A percentile compares a stretch with the other conserved stretches of the same genome.
Conservation (phyloP, 2,329 filamentous ascomycete species). For the Cordyceps javanica region DNA sequence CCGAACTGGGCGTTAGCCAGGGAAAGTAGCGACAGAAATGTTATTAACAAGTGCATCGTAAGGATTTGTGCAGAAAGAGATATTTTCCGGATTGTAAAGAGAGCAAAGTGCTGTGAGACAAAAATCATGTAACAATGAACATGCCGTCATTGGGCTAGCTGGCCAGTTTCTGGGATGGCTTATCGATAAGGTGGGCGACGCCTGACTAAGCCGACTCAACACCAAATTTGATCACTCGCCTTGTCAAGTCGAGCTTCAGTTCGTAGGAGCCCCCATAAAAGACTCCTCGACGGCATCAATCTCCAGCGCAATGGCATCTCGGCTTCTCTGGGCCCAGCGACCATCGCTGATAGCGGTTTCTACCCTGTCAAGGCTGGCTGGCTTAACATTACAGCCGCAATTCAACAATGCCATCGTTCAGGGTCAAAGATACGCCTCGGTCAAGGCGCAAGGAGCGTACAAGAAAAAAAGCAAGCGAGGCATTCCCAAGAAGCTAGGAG, state of each 20-base stretch:
- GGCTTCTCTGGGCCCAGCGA: conserved; percentile 41
- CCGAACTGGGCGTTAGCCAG: conserved; percentile 72
- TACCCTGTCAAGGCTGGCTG: conserved; percentile 20
- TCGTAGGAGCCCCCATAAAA: conserved; percentile 26
- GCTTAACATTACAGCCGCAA: conserved; percentile 22
- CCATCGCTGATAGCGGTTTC: conserved; percentile 36
- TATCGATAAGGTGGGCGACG: conserved; percentile 18
- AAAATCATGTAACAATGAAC: background rate
- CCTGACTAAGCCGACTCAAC: conserved; percentile 13
- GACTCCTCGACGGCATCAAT: conserved; percentile 24
- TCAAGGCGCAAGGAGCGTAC: conserved; percentile 61
- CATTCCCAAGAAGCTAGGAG: conserved; percentile 77
- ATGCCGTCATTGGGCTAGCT: conserved; percentile 14
- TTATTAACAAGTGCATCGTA: conserved; percentile 23
- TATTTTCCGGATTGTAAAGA: conserved; percentile 24
- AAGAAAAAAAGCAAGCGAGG: conserved; percentile 57
- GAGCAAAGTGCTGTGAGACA: background rate
- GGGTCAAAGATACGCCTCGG: conserved; percentile 49
- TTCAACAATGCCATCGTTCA: conserved; percentile 37
- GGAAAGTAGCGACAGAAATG: conserved; percentile 54
- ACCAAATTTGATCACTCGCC: conserved; percentile 11
- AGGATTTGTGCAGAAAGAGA: conserved; percentile 9
- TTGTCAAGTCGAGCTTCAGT: conserved; percentile 17
- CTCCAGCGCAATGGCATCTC: conserved; percentile 30
- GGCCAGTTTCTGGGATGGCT: conserved; percentile 14